Evolutionary conservation across 345 rosid genomes (phyloP).

Genomic region (Boechera retrofracta): DNA sequence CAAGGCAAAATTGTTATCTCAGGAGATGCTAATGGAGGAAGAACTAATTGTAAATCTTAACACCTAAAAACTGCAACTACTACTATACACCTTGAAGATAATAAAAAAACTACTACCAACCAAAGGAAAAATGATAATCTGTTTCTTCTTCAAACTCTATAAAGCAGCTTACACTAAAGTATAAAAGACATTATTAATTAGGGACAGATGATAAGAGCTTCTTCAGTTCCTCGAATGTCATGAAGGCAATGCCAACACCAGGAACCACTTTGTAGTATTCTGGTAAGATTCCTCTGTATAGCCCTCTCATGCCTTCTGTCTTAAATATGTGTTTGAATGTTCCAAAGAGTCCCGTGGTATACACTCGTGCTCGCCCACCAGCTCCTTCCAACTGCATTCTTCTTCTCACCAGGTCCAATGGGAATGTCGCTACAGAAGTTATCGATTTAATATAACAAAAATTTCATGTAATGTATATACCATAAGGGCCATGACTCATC

Average conservation of each 20-base stretch:
- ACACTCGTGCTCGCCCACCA: constrained; percentile 80
- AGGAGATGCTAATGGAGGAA: constrained; percentile 24
- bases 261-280: constrained; percentile 97
- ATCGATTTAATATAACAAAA: constrained; percentile 9
- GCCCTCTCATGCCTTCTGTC: constrained; percentile 80
- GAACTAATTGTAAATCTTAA: constrained; percentile 27
- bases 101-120: constrained; percentile 6
- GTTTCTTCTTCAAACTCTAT: constrained; percentile 27
- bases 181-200: constrained; percentile 24
- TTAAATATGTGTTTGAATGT: constrained; percentile 68
- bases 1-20: constrained; percentile 38
- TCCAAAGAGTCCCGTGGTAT: constrained; percentile 73
- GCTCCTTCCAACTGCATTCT: constrained; percentile 95
- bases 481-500: constrained; percentile 1
- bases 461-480: constrained; percentile 14
- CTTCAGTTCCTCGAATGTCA: constrained; percentile 85
- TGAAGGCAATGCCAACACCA: constrained; percentile 90
- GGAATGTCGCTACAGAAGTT: constrained; percentile 76
- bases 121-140: not conserved
- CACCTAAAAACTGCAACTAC: constrained; percentile 32
- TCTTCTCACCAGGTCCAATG: constrained; percentile 92
- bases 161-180: constrained; percentile 25
- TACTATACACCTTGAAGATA: constrained; percentile 33
- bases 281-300: constrained; percentile 91
- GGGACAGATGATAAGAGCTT: constrained; percentile 45